phyloP scores from a whole-genome alignment of 257 asterid species.

The Lantana camara region DNA sequence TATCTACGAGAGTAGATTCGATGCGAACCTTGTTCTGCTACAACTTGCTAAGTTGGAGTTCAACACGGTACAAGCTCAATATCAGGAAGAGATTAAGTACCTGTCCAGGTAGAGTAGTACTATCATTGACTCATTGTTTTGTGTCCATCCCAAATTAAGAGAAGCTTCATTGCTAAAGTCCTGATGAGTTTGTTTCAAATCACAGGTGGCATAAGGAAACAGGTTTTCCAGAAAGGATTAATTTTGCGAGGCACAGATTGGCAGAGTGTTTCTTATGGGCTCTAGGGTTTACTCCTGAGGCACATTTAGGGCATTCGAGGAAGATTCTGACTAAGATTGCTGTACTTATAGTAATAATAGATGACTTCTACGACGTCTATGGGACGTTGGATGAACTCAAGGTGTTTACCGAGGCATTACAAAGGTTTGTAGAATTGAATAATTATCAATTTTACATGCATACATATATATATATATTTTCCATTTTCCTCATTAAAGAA shows the following conservation, averaged over 20 bases:
- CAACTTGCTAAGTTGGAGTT: constrained; percentile 38
- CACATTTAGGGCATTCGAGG: constrained; percentile 36
- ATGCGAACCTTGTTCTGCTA: constrained; percentile 24
- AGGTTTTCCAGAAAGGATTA: constrained; percentile 37
- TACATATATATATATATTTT: too few species aligned
- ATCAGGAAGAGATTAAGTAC: constrained; percentile 43
- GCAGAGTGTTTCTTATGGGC: constrained; percentile 51
- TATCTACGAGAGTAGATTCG: constrained; percentile 21
- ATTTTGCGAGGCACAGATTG: constrained; percentile 49
- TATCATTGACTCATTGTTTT: too few species aligned
- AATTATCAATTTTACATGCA: too few species aligned
- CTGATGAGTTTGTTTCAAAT: too few species aligned
- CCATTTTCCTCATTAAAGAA: neutral
- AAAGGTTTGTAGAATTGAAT: constrained; percentile 29
- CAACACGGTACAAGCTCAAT: constrained; percentile 41
- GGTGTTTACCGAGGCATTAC: constrained; percentile 39
- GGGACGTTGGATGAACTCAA: constrained; percentile 57
- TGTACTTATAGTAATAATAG: constrained; percentile 32
- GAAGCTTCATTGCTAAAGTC: neutral
- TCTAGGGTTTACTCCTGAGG: constrained; percentile 39
- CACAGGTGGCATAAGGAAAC: constrained; percentile 47
- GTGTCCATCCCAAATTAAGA: neutral
- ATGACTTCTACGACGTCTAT: constrained; percentile 53
- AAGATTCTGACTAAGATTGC: constrained; percentile 33
- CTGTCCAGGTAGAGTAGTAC: constrained; percentile 36